Base-by-base conservation (phyloP, 2,329 filamentous ascomycete species). In the Gnomoniopsis sp. region DNA sequence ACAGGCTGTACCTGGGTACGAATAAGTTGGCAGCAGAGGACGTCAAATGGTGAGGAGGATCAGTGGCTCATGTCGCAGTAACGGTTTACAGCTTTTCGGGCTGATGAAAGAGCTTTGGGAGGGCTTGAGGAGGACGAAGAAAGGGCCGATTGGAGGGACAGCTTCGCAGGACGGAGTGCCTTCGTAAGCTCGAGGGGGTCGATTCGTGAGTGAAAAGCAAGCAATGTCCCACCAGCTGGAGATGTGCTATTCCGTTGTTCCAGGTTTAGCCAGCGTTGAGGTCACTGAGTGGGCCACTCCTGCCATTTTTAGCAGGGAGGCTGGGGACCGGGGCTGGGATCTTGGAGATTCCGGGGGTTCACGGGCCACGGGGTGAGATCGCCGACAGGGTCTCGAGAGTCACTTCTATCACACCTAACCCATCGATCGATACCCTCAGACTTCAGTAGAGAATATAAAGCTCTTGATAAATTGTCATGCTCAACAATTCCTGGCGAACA, bases 131-230 rank as follows among this genome's bases (percentile, higher is more conserved):
- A 30, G 17, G 14, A 43, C 14, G 15, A 12, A 41, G 6, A 52
- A 52, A 43, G 11, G 41, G 50, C 50, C 50, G 50, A 52, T 52
- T 52, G 50, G 50, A 52, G 34, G 50, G 38, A 36, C 23, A 36
- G 12, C 19, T 44, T 38, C 30, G 34, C 14, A 51, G 11, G 4
- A 30, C 1, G 23, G 23, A 33, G 23, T 38, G 36, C 30, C 22
- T 33, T 34, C 41, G 33, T 21, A 56, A 43, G 6, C 47, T 50
- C 33, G 23, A 7, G 10, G 34, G n/a, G 23, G 41, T 34, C 30
- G 44, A n/a, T 36, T 19, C n/a, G 14, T 33, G 34, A n/a, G n/a
- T n/a, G 44, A 49, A 36, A 43, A 30, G 53, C 44, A 26, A 41
- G 12, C 26, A 30, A 30, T 30, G 26, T 4, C 8, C 26, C 26